phyloP scores from a whole-genome alignment of 495 filamentous ascomycete genomes.

The Tuber microsphaerosporum region DNA sequence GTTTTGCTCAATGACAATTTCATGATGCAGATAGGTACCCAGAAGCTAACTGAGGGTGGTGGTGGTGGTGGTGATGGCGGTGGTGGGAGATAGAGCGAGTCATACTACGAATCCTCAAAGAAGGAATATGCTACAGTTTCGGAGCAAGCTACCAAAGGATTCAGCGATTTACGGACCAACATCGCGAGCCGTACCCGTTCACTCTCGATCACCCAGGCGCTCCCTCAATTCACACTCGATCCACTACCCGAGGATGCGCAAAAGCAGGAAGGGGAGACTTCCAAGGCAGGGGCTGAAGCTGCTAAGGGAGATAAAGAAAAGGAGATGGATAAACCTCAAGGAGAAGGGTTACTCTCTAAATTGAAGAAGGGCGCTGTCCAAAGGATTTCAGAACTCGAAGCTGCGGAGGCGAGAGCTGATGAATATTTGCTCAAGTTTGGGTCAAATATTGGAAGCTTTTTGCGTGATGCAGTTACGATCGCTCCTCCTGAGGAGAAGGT shows the following conservation, averaged over 20 bases:
- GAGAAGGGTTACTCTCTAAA: constrained; percentile 55
- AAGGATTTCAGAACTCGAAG: constrained; percentile 81
- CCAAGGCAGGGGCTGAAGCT: constrained; percentile 39
- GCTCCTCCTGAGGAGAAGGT: constrained; percentile 53
- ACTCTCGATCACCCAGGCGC: constrained; percentile 57
- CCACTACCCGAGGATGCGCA: constrained; percentile 28
- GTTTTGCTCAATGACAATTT: background rate
- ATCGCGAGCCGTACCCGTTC: constrained; percentile 65
- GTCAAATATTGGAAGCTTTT: constrained; percentile 79
- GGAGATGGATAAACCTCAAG: constrained; percentile 29
- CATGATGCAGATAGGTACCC: background rate
- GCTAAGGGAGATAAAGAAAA: constrained; percentile 20
- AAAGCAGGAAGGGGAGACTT: constrained; percentile 43
- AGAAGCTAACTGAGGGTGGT: background rate
- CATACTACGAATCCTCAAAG: constrained; percentile 72
- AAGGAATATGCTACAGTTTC: constrained; percentile 73
- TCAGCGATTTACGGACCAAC: constrained; percentile 61
- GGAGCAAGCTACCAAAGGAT: constrained; percentile 74
- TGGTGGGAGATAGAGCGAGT: constrained; percentile 57
- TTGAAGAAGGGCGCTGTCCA: constrained; percentile 75
- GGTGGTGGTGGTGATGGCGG: background rate
- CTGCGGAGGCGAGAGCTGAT: constrained; percentile 94
- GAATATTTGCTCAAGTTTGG: constrained; percentile 92
- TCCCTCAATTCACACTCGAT: constrained; percentile 27
- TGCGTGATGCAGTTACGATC: constrained; percentile 84